Conservation (phyloP, 306 rosid genomes). For the Vigna reflexopilosa region DNA sequence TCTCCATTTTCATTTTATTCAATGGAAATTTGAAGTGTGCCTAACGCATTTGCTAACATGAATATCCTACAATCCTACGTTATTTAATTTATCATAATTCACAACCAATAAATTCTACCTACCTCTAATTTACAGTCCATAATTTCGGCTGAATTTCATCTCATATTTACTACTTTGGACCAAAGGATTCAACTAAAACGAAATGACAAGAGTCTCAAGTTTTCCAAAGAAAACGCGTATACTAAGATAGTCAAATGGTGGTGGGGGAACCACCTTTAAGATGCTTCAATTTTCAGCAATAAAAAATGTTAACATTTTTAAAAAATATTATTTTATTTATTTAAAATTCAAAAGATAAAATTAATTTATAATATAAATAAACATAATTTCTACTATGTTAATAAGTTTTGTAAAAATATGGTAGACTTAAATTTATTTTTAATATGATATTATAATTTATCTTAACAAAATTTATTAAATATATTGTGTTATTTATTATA, state of each 20-base stretch:
- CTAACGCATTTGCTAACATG: slow-evolving; percentile 29
- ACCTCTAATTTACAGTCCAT: slow-evolving; percentile 14
- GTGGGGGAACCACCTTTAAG: not conserved
- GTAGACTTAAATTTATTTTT: too few relatives aligned
- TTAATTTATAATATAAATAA: too few relatives aligned
- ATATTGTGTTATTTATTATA: too few relatives aligned
- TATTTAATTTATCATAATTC: not conserved
- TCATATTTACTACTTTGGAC: slow-evolving; percentile 4
- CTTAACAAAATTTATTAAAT: too few relatives aligned
- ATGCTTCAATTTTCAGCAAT: not conserved
- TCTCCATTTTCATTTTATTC: not conserved
- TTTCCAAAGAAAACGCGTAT: not conserved
- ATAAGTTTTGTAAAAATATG: too few relatives aligned
- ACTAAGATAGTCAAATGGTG: not conserved
- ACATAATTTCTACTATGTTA: too few relatives aligned
- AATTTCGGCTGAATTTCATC: slow-evolving; percentile 27
- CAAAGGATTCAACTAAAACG: not conserved
- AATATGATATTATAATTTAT: too few relatives aligned
- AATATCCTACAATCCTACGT: too few relatives aligned
- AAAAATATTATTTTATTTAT: too few relatives aligned
- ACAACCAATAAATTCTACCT: not conserved
- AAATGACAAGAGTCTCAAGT: not conserved
- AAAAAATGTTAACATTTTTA: too few relatives aligned
- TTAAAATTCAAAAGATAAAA: too few relatives aligned
- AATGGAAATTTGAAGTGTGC: slow-evolving; percentile 8